A percentile compares a stretch with the other conserved stretches of the same genome.
Conservation (phyloP, 2,329 filamentous ascomycete genomes). For the Talaromyces pinophilus region DNA sequence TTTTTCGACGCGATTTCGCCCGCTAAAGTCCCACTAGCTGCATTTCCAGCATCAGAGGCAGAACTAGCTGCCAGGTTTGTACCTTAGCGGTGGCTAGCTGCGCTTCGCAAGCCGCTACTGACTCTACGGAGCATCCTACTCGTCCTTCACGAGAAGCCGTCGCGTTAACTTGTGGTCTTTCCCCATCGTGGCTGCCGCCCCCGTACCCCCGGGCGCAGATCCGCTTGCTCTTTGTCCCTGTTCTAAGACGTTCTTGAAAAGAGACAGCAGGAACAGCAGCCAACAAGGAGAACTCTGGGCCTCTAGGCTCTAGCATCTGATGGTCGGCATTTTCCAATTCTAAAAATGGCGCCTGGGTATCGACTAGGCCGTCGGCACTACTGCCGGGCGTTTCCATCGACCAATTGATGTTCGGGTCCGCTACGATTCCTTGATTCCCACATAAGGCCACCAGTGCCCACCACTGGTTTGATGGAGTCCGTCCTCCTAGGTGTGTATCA, state of each 20-base stretch:
- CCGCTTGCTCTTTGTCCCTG: conserved; percentile 11
- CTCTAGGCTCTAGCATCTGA: not conserved
- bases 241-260: conserved; percentile 2
- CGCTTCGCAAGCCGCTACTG: conserved; percentile 5
- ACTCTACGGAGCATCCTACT: conserved; percentile 5
- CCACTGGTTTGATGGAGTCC: not conserved
- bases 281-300: not conserved
- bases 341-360: conserved; percentile 4
- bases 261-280: not conserved
- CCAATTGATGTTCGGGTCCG: conserved; percentile 5
- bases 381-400: conserved; percentile 15
- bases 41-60: not conserved
- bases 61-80: conserved; percentile 1
- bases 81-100: conserved; percentile 7
- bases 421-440: not conserved
- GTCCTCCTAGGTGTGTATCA: not conserved
- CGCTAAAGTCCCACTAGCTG: conserved; percentile 4
- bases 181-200: conserved; percentile 19
- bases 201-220: conserved; percentile 10
- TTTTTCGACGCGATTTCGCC: conserved; percentile 5
- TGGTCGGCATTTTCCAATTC: conserved; percentile 4
- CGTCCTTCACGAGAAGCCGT: not conserved
- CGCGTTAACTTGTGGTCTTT: not conserved
- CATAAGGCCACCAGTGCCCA: conserved; percentile 1
- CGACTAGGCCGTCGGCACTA: conserved; percentile 15